These are phyloP conservation scores for Volvox carteri DNA, from an alignment of 163 green algal genomes.

Conservation along the genomic window DNA sequence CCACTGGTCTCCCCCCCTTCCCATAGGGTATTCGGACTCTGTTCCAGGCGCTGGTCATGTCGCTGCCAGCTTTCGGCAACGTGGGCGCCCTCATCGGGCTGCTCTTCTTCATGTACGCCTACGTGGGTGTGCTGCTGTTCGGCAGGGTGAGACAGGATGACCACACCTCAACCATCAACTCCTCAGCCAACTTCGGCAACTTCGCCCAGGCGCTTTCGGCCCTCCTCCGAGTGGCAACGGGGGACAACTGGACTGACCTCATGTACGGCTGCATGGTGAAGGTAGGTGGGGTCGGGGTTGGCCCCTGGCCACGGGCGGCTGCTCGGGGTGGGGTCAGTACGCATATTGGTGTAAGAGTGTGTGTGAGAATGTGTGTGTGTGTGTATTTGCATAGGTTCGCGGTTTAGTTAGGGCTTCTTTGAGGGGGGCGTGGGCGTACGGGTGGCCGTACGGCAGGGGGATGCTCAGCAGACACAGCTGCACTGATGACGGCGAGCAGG, in stretches of 20 bases:
- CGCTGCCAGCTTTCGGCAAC: conserved; percentile 85
- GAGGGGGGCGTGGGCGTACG: too few species aligned
- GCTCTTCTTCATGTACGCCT: conserved; percentile 89
- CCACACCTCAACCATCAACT: conserved; percentile 64
- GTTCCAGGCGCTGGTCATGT: conserved; percentile 84
- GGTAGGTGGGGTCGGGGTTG: too few species aligned
- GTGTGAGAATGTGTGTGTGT: too few species aligned
- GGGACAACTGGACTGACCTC: conserved; percentile 73
- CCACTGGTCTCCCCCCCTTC: too few species aligned
- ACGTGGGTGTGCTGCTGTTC: conserved; percentile 77
- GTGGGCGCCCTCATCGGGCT: conserved; percentile 85
- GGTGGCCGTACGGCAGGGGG: too few species aligned
- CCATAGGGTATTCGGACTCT: conserved; percentile 77
- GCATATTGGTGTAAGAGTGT: too few species aligned
- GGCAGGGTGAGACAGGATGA: background rate
- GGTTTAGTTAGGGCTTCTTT: too few species aligned
- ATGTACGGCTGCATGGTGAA: conserved; percentile 61
- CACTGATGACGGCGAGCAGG: too few species aligned
- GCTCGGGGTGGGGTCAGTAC: too few species aligned
- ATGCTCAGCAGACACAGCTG: too few species aligned
- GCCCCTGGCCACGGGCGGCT: too few species aligned
- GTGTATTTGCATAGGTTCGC: too few species aligned
- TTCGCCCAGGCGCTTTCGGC: conserved; percentile 71
- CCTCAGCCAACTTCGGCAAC: conserved; percentile 83
- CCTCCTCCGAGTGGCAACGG: conserved; percentile 80